Evolutionary conservation across 2,329 filamentous ascomycete species (phyloP).

Genomic region (Calycina marina): DNA sequence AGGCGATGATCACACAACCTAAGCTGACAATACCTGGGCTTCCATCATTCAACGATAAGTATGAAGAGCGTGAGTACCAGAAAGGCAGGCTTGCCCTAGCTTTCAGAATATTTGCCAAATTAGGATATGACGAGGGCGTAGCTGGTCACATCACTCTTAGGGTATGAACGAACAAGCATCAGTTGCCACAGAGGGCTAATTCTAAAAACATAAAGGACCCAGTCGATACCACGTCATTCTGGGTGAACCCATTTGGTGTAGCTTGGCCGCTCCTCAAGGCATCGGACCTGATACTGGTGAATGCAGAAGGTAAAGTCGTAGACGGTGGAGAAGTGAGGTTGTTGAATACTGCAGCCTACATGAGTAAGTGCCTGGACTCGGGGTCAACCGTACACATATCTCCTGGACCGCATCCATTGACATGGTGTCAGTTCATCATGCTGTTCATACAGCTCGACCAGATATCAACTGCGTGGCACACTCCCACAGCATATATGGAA

Average conservation of each 20-base stretch:
- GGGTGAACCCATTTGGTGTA: slow-evolving; percentile 24
- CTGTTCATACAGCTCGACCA: slow-evolving; percentile 41
- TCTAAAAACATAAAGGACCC: slow-evolving; percentile 16
- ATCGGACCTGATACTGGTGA: slow-evolving; percentile 53
- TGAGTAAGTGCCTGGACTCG: neutral
- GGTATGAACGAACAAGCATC: slow-evolving; percentile 10
- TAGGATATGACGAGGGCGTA: slow-evolving; percentile 31
- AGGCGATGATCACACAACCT: neutral
- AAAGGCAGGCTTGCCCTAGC: slow-evolving; percentile 31
- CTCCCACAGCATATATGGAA: slow-evolving; percentile 41
- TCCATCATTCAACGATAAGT: slow-evolving; percentile 19
- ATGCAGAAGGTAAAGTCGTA: slow-evolving; percentile 44
- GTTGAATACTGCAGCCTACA: slow-evolving; percentile 20
- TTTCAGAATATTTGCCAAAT: slow-evolving; percentile 32
- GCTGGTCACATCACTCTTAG: slow-evolving; percentile 31
- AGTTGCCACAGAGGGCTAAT: neutral
- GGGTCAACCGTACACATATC: neutral
- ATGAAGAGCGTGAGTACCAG: slow-evolving; percentile 23
- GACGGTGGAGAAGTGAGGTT: slow-evolving; percentile 35
- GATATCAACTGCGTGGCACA: slow-evolving; percentile 44
- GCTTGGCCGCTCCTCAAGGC: slow-evolving; percentile 34
- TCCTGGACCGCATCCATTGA: slow-evolving; percentile 20
- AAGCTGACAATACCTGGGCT: slow-evolving; percentile 1
- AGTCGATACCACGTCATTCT: slow-evolving; percentile 21
- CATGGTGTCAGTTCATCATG: slow-evolving; percentile 43